Conservation (phyloP, 2,329 filamentous ascomycete species). For the Penicillium sp. region DNA sequence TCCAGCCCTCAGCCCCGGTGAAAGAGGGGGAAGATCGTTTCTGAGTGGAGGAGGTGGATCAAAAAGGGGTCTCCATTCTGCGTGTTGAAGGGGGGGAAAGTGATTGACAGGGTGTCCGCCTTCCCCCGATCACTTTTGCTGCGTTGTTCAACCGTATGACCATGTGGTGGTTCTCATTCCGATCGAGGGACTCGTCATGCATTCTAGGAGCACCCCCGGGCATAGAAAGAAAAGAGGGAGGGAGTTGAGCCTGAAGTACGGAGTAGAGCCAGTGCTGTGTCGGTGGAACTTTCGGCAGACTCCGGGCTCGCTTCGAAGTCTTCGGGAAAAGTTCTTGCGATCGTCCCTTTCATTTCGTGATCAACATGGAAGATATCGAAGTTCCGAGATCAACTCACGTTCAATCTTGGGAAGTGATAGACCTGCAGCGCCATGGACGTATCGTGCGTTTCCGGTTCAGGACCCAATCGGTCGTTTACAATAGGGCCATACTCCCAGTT, state of each 20-base stretch:
- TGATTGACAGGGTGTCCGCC: conserved; percentile 9
- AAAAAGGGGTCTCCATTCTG: conserved; percentile 7
- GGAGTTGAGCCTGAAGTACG: not conserved
- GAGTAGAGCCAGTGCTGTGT: not conserved
- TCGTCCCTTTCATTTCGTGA: not conserved
- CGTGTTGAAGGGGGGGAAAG: not conserved
- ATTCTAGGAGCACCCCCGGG: not conserved
- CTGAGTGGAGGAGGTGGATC: conserved; percentile 13
- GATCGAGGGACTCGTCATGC: not conserved
- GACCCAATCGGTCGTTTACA: too few relatives aligned
- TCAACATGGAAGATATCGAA: not conserved
- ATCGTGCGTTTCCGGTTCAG: too few relatives aligned
- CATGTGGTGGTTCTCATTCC: not conserved
- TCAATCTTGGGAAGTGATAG: not conserved
- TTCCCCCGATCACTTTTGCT: not conserved
- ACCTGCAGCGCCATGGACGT: too few relatives aligned
- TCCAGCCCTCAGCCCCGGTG: not conserved
- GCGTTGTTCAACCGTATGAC: not conserved
- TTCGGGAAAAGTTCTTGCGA: not conserved
- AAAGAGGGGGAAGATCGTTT: conserved; percentile 9
- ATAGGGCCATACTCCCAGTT: not conserved
- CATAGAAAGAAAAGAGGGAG: not conserved
- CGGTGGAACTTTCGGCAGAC: conserved; percentile 7
- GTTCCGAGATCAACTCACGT: not conserved
- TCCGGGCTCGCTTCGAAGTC: not conserved